Evolutionary conservation across 2,329 filamentous ascomycete genomes (phyloP).

Genomic region (Xylaria sp.): DNA sequence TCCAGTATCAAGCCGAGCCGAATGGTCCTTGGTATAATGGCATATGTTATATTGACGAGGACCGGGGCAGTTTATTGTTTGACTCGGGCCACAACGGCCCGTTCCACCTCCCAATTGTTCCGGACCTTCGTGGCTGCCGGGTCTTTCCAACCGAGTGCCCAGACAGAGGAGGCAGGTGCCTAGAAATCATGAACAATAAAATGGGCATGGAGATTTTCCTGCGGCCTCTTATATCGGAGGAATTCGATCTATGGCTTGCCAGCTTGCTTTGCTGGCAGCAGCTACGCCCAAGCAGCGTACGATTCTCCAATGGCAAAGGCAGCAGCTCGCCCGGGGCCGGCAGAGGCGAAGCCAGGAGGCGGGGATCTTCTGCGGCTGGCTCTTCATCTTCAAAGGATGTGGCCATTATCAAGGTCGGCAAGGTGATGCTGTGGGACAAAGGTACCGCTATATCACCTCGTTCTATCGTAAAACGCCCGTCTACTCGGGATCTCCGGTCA

Average conservation of each 20-base stretch:
- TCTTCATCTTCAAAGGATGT: conserved; percentile 59
- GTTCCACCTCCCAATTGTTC: conserved; percentile 68
- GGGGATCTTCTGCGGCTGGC: conserved; percentile 42
- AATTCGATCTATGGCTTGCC: conserved; percentile 79
- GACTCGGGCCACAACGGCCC: conserved; percentile 69
- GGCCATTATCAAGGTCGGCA: conserved; percentile 93
- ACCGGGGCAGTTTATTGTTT: conserved; percentile 73
- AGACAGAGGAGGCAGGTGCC: conserved; percentile 49
- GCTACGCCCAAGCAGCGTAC: conserved; percentile 62
- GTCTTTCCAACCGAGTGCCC: conserved; percentile 59
- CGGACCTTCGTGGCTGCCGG: conserved; percentile 74
- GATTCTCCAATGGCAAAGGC: conserved; percentile 51
- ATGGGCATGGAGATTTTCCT: conserved; percentile 65
- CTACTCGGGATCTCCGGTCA: conserved; percentile 58
- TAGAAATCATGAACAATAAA: conserved; percentile 59
- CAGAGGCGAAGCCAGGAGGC: conserved; percentile 48
- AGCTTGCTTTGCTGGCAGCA: conserved; percentile 83
- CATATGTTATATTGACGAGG: conserved; percentile 78
- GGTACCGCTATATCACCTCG: conserved; percentile 59
- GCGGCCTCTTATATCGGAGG: conserved; percentile 63
- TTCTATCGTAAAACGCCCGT: conserved; percentile 59
- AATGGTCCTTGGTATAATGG: conserved; percentile 68
- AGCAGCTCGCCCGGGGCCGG: conserved; percentile 40
- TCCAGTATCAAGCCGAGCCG: conserved; percentile 69
- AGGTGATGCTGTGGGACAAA: conserved; percentile 89